A percentile compares a stretch with the other conserved stretches of the same genome.
Evolutionary conservation across 331 rosid species (phyloP).

Genomic region (Cydonia oblonga): DNA sequence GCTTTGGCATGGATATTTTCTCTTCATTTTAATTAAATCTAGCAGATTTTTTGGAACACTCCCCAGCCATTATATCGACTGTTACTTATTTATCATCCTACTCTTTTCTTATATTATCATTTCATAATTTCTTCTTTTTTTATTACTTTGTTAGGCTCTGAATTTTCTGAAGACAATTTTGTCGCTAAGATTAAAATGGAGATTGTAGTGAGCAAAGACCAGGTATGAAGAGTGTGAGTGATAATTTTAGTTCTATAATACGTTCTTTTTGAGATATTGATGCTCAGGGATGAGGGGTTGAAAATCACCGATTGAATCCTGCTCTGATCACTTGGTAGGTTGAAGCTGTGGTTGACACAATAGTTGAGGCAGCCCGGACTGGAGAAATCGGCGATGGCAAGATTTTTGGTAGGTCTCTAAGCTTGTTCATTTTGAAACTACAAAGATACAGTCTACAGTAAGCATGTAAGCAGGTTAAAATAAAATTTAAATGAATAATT

Average conservation of each 20-base stretch:
- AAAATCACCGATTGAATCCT: neutral
- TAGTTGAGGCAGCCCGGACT: slow-evolving; percentile 65
- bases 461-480: neutral
- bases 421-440: neutral
- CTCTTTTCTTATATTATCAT: neutral
- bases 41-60: neutral
- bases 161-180: slow-evolving; percentile 78
- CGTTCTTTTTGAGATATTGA: neutral
- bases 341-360: slow-evolving; percentile 59
- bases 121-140: neutral
- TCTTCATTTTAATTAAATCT: neutral
- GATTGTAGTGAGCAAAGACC: slow-evolving; percentile 71
- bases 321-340: slow-evolving; percentile 31
- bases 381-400: slow-evolving; percentile 96
- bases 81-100: neutral
- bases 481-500: neutral
- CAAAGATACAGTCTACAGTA: neutral
- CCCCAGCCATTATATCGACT: neutral
- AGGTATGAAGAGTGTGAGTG: slow-evolving; percentile 33
- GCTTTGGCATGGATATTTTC: neutral
- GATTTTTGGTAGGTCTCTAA: slow-evolving; percentile 60
- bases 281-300: neutral
- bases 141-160: slow-evolving; percentile 46
- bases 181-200: slow-evolving; percentile 89
- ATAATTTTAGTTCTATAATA: neutral